These are phyloP conservation scores for Ascochyta lentis DNA, from an alignment of 2,329 filamentous ascomycete genomes.

Conservation along the genomic window DNA sequence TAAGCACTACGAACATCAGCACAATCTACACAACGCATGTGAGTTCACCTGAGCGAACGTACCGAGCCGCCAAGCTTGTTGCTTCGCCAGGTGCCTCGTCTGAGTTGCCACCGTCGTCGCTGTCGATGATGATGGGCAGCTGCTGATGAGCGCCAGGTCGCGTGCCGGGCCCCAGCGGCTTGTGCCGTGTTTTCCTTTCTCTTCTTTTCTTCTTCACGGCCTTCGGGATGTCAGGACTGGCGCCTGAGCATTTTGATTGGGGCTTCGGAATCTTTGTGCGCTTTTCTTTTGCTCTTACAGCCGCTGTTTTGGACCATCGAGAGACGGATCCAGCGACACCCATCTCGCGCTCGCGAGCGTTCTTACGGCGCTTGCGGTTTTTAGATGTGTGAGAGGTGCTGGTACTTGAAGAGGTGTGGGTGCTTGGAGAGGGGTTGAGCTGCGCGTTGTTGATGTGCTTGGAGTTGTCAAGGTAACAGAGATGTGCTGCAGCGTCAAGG, in stretches of 20 bases:
- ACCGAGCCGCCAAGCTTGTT: not conserved
- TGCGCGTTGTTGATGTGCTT: not conserved
- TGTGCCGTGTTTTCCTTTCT: not conserved
- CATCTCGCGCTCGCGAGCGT: not conserved
- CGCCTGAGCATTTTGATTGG: not conserved
- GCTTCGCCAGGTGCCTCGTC: not conserved
- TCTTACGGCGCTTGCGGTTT: not conserved
- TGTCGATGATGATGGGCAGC: slow-evolving; percentile 21
- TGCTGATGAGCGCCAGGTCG: slow-evolving; percentile 6
- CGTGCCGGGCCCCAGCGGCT: not conserved
- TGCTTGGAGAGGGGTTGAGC: no score
- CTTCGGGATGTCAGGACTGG: not conserved
- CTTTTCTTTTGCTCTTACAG: not conserved
- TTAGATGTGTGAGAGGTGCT: not conserved
- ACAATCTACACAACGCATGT: no score
- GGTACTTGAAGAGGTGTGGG: no score
- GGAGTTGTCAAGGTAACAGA: not conserved
- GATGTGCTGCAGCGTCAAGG: not conserved
- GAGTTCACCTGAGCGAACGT: not conserved
- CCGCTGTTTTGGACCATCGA: not conserved
- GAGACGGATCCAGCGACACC: not conserved
- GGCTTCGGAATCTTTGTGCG: not conserved
- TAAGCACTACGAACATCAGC: not conserved
- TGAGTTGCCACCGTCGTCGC: not conserved
- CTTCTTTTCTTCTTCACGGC: not conserved